Percentiles rank a stretch among this genome's conserved stretches.
These are phyloP conservation scores for Xylariaceae sp. DNA, from an alignment of 2,329 filamentous ascomycete species.

Conservation along the genomic window DNA sequence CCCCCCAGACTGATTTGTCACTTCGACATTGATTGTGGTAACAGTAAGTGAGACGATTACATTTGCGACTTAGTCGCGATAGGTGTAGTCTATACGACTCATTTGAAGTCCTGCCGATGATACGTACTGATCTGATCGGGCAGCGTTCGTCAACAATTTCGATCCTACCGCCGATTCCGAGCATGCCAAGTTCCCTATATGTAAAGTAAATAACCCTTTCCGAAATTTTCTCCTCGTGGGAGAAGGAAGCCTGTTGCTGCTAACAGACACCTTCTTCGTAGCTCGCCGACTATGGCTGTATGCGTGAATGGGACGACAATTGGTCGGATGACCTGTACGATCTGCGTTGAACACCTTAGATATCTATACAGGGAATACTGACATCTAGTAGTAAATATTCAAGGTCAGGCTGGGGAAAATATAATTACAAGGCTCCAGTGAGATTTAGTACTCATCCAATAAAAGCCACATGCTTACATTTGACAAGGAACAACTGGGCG, in stretches of 20 bases:
- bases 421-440: background rate
- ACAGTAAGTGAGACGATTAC: too few relatives aligned
- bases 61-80: too few relatives aligned
- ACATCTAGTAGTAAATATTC: background rate
- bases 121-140: too few relatives aligned
- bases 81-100: too few relatives aligned
- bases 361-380: background rate
- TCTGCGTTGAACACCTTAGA: background rate
- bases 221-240: background rate
- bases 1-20: too few relatives aligned
- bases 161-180: background rate
- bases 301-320: background rate
- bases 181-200: background rate
- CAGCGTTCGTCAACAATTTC: too few relatives aligned
- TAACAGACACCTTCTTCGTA: background rate
- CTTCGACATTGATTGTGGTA: too few relatives aligned
- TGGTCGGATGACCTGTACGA: background rate
- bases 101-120: too few relatives aligned
- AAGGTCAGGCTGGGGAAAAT: background rate
- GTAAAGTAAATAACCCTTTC: background rate
- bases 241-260: background rate
- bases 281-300: background rate
- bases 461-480: background rate
- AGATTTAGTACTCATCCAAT: background rate
- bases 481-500: background rate